phyloP scores from a whole-genome alignment of 2,329 filamentous ascomycete genomes.

The Diaporthe ampelina region DNA sequence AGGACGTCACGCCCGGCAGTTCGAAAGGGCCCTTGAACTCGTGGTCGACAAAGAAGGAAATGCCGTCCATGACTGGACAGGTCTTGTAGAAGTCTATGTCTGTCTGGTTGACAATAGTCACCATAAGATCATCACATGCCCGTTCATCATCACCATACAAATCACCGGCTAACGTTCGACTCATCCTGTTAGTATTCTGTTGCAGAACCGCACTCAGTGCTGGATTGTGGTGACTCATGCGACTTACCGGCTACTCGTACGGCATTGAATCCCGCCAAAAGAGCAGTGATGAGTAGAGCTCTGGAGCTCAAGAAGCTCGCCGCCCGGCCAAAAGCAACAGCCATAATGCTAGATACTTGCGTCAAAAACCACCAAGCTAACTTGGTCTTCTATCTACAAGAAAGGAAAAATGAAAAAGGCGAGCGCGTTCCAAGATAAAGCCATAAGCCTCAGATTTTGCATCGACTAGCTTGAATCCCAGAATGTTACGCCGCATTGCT shows the following conservation, averaged over 20 bases:
- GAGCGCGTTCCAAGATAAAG: no score
- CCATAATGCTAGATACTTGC: conserved; percentile 13
- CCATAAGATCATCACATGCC: conserved; percentile 30
- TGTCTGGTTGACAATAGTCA: not conserved
- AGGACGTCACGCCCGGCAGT: conserved; percentile 9
- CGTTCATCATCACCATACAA: not conserved
- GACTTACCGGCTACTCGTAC: not conserved
- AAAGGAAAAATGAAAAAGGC: not conserved
- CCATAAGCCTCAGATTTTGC: no score
- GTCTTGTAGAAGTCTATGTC: conserved; percentile 31
- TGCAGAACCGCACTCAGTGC: no score
- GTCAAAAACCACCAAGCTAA: not conserved
- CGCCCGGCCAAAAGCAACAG: not conserved
- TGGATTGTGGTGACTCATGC: not conserved
- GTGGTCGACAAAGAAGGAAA: conserved; percentile 11
- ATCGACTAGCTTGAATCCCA: not conserved
- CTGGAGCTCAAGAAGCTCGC: not conserved
- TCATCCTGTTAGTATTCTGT: not conserved
- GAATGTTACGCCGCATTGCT: not conserved
- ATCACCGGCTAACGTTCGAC: not conserved
- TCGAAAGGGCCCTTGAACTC: conserved; percentile 14
- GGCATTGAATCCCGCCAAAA: not conserved
- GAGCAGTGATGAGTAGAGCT: not conserved
- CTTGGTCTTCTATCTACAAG: no score
- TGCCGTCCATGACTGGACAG: conserved; percentile 8